Percentiles rank a stretch among this genome's conserved stretches.
Conservation (phyloP, 176 grass and related monocot species). For the Luzula sylvatica region DNA sequence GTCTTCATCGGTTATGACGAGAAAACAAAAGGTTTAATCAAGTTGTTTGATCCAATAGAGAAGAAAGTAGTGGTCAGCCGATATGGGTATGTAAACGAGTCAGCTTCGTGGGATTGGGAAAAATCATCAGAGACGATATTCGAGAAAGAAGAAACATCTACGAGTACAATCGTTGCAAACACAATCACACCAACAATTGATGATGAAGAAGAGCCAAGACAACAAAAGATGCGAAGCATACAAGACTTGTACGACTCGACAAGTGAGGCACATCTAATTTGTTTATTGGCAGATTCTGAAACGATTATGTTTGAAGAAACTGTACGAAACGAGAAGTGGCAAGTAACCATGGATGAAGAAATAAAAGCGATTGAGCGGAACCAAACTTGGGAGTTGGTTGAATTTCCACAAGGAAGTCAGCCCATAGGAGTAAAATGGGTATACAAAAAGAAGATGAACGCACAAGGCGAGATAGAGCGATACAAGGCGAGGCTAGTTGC, state of each 20-base stretch:
- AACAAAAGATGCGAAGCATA: no score
- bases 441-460: no score
- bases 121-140: no score
- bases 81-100: no score
- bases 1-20: background rate
- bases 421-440: background rate
- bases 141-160: no score
- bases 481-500: no score
- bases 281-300: no score
- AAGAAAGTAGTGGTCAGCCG: background rate
- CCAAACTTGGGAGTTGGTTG: background rate
- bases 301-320: no score
- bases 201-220: background rate
- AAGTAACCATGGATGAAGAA: no score
- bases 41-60: background rate
- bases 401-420: background rate
- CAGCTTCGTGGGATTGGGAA: no score
- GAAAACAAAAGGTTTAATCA: constrained; percentile 1
- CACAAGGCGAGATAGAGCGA: no score
- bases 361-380: background rate
- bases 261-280: background rate
- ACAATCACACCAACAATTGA: constrained; percentile 1
- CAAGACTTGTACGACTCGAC: background rate
- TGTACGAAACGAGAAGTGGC: no score
- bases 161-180: background rate